phyloP scores from a whole-genome alignment of 805 yeast species.

The Lipomyces chichibuensis region DNA sequence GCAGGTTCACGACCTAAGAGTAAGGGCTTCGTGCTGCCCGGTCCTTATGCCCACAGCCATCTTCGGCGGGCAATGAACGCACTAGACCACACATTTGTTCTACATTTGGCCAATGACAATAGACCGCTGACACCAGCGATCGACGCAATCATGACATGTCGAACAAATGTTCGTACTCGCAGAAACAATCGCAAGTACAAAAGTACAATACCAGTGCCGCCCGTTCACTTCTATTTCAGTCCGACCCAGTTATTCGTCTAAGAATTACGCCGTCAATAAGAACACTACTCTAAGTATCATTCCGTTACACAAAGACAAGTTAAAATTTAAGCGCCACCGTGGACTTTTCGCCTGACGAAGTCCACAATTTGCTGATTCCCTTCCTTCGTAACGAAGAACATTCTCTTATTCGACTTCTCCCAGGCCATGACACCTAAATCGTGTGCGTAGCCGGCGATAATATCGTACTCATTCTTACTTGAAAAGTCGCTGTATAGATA shows the following conservation, averaged over 20 bases:
- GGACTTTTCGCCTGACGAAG: conserved; percentile 64
- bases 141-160: too few relatives aligned
- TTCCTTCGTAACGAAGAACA: conserved; percentile 84
- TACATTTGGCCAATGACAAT: too few relatives aligned
- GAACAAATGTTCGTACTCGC: too few relatives aligned
- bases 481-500: conserved; percentile 85
- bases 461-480: conserved; percentile 72
- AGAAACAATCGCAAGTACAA: too few relatives aligned
- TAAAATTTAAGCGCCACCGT: background rate
- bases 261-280: background rate
- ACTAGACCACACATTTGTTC: too few relatives aligned
- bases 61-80: too few relatives aligned
- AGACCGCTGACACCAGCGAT: too few relatives aligned
- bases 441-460: conserved; percentile 73
- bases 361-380: conserved; percentile 91
- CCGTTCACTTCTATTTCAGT: too few relatives aligned
- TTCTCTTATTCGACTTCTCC: conserved; percentile 69
- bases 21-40: too few relatives aligned
- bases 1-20: too few relatives aligned
- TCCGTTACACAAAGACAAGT: background rate
- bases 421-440: conserved; percentile 93
- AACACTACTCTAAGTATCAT: background rate
- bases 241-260: background rate
- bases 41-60: too few relatives aligned
- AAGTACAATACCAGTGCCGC: too few relatives aligned